Conservation (phyloP, 805 yeast genomes). For the Pichia cephalocereana region DNA sequence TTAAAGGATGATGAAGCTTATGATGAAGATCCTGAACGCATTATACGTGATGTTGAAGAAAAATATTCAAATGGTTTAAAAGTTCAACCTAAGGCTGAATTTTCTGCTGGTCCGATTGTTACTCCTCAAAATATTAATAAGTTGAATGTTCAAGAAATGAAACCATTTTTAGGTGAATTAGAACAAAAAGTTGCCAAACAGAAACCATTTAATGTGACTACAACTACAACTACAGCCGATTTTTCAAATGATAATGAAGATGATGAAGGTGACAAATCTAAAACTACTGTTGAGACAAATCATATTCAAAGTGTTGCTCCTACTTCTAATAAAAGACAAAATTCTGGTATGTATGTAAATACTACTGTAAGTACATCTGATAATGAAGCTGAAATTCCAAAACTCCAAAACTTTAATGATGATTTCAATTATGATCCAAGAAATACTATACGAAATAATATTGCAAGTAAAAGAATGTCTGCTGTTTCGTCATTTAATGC, state of each 20-base stretch:
- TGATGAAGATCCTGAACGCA: constrained; percentile 12
- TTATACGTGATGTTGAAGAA: constrained; percentile 20
- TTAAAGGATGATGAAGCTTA: constrained; percentile 17
- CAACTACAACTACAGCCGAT: not conserved
- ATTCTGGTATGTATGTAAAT: too few relatives aligned
- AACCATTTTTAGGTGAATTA: constrained; percentile 44
- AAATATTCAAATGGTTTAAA: constrained; percentile 23
- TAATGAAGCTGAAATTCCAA: too few relatives aligned
- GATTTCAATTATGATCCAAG: not conserved
- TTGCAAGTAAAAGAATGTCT: not conserved
- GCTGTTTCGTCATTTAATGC: not conserved
- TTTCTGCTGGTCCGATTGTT: constrained; percentile 10
- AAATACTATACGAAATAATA: not conserved
- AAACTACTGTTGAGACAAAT: too few relatives aligned
- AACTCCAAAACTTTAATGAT: not conserved
- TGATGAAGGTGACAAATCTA: not conserved
- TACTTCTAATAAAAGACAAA: too few relatives aligned
- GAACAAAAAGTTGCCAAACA: constrained; percentile 38
- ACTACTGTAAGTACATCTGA: not conserved
- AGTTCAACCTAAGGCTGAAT: constrained; percentile 16
- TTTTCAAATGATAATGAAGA: not conserved
- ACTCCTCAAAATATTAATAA: constrained; percentile 8
- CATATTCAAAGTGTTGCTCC: too few relatives aligned
- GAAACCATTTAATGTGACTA: not conserved
- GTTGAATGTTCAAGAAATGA: constrained; percentile 14